phyloP scores from a whole-genome alignment of 2,329 filamentous ascomycete species.

The Fusarium begoniae region DNA sequence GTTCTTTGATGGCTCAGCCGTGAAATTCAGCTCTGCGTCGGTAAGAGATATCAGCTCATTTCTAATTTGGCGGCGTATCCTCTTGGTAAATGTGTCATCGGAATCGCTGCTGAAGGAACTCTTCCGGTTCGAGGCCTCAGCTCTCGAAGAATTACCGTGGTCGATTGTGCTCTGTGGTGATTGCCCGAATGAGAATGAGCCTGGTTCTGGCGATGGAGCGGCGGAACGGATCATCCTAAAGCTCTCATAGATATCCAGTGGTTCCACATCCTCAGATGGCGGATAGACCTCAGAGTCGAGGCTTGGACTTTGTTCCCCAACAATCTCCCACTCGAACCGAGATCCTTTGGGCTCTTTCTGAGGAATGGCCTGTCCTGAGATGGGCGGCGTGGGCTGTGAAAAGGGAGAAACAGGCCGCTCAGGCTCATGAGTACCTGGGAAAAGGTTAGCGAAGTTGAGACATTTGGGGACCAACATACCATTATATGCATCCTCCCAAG shows the following conservation, averaged over 20 bases:
- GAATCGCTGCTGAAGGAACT: not conserved
- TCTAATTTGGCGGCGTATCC: not conserved
- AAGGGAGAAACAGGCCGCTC: not conserved
- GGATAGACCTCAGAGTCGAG: rapidly evolving
- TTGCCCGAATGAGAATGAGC: not conserved
- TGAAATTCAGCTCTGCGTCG: not conserved
- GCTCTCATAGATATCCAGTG: not conserved
- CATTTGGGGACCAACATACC: not conserved
- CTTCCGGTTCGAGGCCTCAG: not conserved
- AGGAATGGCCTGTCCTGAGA: rapidly evolving
- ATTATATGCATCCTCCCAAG: not conserved
- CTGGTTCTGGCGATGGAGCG: not conserved
- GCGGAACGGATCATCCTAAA: rapidly evolving
- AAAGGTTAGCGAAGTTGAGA: not conserved
- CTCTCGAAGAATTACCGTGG: rapidly evolving
- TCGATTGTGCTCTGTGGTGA: not conserved
- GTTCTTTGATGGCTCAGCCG: not conserved
- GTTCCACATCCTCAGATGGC: too few relatives aligned
- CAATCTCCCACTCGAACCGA: rapidly evolving
- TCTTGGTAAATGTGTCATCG: not conserved
- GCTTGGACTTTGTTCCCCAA: not conserved
- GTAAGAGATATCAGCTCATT: not conserved
- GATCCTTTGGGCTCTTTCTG: rapidly evolving
- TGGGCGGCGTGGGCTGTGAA: not conserved
- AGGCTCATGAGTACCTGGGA: not conserved